Evolutionary conservation across 495 filamentous ascomycete species (phyloP).

Genomic region (Neurospora pannonica): DNA sequence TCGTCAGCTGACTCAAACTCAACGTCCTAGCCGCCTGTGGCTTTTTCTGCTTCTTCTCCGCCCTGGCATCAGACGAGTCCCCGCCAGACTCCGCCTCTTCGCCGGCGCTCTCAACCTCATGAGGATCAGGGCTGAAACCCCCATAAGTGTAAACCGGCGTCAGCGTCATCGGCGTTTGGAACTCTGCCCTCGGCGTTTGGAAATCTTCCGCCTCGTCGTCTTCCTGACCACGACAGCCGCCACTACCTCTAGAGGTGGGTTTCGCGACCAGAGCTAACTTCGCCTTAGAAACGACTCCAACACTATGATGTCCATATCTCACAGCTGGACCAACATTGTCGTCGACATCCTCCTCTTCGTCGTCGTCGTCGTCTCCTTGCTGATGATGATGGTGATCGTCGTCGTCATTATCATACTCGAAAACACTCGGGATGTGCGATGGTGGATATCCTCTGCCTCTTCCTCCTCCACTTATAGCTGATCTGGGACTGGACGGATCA

Average conservation of each 20-base stretch:
- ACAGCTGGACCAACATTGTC: constrained; percentile 7
- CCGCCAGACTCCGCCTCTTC: constrained; percentile 10
- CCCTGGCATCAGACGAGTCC: constrained; percentile 11
- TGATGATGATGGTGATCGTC: constrained; percentile 7
- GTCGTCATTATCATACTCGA: constrained; percentile 1
- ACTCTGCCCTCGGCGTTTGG: constrained; percentile 35
- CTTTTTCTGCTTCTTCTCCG: constrained; percentile 23
- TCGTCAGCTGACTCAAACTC: constrained; percentile 41
- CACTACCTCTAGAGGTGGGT: background rate
- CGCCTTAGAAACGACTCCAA: background rate
- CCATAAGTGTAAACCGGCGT: constrained; percentile 25
- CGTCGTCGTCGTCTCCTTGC: constrained; percentile 19
- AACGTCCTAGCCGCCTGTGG: constrained; percentile 37
- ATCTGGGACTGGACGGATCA: constrained; percentile 1
- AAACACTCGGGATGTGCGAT: background rate
- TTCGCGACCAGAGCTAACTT: background rate
- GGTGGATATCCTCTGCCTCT: background rate
- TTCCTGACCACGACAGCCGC: constrained; percentile 6
- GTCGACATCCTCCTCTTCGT: constrained; percentile 8
- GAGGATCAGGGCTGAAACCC: constrained; percentile 32
- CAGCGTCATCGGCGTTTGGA: background rate
- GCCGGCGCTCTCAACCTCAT: constrained; percentile 11
- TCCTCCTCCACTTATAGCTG: background rate
- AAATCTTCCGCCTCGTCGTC: constrained; percentile 30
- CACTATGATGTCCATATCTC: constrained; percentile 11